Percentiles rank a stretch among this genome's conserved stretches.
These are phyloP conservation scores for Populus hybrid DNA, from an alignment of 441 rosid species.

Conservation along the genomic window DNA sequence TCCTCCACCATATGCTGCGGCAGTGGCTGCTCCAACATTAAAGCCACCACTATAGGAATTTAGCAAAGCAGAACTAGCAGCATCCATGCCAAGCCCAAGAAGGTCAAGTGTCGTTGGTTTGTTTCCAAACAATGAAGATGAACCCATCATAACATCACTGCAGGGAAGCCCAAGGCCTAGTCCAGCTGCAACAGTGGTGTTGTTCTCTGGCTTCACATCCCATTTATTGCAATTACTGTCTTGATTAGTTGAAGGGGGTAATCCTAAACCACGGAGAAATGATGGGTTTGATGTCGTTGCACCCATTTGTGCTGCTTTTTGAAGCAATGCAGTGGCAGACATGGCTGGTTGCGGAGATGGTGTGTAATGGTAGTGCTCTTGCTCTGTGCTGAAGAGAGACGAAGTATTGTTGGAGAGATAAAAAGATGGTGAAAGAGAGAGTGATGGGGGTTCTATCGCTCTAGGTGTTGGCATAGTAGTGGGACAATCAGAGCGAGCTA, in stretches of 20 bases:
- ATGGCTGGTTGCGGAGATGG: constrained; percentile 55
- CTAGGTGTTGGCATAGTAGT: constrained; percentile 18
- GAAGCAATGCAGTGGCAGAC: constrained; percentile 94
- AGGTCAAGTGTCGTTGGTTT: constrained; percentile 80
- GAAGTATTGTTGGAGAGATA: constrained; percentile 44
- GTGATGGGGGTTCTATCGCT: constrained; percentile 43
- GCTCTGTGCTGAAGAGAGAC: constrained; percentile 33
- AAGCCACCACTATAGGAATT: constrained; percentile 47
- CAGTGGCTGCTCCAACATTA: constrained; percentile 21
- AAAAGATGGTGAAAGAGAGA: constrained; percentile 50
- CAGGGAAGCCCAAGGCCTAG: constrained; percentile 56
- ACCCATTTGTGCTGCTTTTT: constrained; percentile 21
- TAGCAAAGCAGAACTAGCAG: constrained; percentile 54
- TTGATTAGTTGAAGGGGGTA: constrained; percentile 39
- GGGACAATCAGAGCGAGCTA: constrained; percentile 24
- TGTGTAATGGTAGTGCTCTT: constrained; percentile 32
- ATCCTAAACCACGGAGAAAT: constrained; percentile 62
- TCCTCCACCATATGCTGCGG: constrained; percentile 17
- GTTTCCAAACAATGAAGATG: constrained; percentile 52
- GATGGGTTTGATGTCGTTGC: constrained; percentile 63
- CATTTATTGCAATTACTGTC: constrained; percentile 17
- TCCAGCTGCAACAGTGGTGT: constrained; percentile 27
- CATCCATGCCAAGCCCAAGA: constrained; percentile 75
- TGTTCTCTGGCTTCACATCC: constrained; percentile 35
- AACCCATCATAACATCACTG: constrained; percentile 48